Conservation (phyloP, 371 early-diverging fungal genomes). For the Batkoa obscura region DNA sequence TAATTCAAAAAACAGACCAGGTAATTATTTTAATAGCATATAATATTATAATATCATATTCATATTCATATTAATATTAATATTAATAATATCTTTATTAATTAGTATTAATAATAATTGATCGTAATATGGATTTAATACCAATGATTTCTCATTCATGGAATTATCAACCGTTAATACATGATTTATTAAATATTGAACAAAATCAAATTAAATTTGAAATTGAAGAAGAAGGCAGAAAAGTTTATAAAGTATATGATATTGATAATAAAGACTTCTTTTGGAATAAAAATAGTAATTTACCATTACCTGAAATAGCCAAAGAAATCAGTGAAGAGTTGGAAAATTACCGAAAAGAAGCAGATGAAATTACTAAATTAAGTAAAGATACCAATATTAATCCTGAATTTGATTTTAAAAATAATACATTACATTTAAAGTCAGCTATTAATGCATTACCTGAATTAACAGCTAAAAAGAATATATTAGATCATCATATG, state of each 20-base stretch:
- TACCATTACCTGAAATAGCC: conserved; percentile 96
- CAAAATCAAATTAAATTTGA: conserved; percentile 61
- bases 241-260: conserved; percentile 59
- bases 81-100: neutral
- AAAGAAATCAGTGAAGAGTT: conserved; percentile 81
- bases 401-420: too few relatives aligned
- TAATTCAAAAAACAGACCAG: neutral
- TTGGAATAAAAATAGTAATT: conserved; percentile 82
- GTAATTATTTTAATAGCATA: neutral
- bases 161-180: conserved; percentile 94
- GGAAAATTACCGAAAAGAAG: conserved; percentile 81
- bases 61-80: conserved; percentile 4
- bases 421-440: conserved; percentile 24
- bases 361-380: conserved; percentile 71
- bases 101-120: conserved; percentile 73
- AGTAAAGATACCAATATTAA: conserved; percentile 13
- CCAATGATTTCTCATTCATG: conserved; percentile 93
- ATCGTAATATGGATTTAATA: conserved; percentile 87
- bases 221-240: conserved; percentile 48
- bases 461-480: conserved; percentile 88
- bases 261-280: conserved; percentile 82
- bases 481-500: conserved; percentile 96
- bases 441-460: conserved; percentile 85
- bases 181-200: conserved; percentile 86
- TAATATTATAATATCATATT: neutral